These are phyloP conservation scores for Mallotus japonicus DNA, from an alignment of 441 rosid species.

Conservation along the genomic window DNA sequence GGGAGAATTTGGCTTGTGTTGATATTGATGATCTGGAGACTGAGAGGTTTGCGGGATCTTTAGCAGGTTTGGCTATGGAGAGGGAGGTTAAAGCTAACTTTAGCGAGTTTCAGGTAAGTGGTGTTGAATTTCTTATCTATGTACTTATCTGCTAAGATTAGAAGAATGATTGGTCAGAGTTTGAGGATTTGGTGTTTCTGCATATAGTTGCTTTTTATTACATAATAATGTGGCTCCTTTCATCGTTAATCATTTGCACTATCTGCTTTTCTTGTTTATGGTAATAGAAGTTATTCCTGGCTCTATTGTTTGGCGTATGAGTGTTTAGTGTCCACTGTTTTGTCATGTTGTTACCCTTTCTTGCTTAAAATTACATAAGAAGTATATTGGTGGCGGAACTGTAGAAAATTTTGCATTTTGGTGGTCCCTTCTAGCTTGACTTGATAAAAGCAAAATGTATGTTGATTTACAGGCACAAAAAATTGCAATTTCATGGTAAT, in stretches of 20 bases:
- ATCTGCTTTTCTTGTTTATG: background rate
- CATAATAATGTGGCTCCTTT: background rate
- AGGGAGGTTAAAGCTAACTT: conserved; percentile 73
- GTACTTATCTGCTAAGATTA: background rate
- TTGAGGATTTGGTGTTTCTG: background rate
- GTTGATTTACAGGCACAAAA: background rate
- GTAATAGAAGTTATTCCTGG: background rate
- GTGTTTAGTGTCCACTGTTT: background rate
- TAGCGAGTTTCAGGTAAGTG: conserved; percentile 73
- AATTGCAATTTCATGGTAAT: background rate
- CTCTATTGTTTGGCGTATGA: background rate
- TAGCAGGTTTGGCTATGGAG: conserved; percentile 69
- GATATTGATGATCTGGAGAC: conserved; percentile 68
- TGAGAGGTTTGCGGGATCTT: conserved; percentile 54
- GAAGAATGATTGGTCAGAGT: background rate
- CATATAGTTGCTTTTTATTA: background rate
- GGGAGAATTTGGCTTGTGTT: conserved; percentile 52
- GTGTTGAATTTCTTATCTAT: background rate
- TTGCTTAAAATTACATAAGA: background rate
- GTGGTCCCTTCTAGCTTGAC: background rate
- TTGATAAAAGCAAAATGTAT: background rate
- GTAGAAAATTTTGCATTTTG: no score
- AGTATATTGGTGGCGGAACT: background rate
- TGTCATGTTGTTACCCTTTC: background rate
- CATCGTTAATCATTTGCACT: background rate